Conservation (phyloP, 2,329 filamentous ascomycete genomes). For the Dactylonectria macrodidyma region DNA sequence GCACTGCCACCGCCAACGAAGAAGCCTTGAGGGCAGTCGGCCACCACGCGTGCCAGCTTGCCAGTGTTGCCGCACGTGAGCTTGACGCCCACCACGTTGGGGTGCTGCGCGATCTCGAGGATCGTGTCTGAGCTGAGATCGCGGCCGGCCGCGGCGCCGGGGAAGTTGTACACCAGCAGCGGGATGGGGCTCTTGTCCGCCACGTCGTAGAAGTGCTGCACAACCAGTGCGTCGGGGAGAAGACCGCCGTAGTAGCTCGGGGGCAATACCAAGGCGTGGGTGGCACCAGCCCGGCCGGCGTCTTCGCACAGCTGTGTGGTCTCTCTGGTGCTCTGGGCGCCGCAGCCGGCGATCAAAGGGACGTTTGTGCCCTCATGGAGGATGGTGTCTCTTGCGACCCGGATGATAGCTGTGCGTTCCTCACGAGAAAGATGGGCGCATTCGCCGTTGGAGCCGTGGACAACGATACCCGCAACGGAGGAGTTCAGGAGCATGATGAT, state of each 20-base stretch:
- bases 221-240: constrained; percentile 65
- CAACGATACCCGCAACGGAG: constrained; percentile 82
- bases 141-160: constrained; percentile 71
- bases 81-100: constrained; percentile 76
- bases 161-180: constrained; percentile 77
- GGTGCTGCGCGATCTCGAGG: constrained; percentile 65
- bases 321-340: constrained; percentile 82
- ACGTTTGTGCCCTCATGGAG: constrained; percentile 42
- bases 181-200: constrained; percentile 73
- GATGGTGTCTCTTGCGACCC: constrained; percentile 63
- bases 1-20: constrained; percentile 58
- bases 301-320: constrained; percentile 80
- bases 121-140: constrained; percentile 74
- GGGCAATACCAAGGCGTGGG: constrained; percentile 83
- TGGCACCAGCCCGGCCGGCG: constrained; percentile 78
- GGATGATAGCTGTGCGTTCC: constrained; percentile 78
- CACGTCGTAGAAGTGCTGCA: constrained; percentile 75
- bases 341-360: constrained; percentile 81
- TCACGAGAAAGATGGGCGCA: constrained; percentile 82
- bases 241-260: constrained; percentile 83
- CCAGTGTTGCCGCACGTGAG: constrained; percentile 77
- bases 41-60: constrained; percentile 67
- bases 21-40: constrained; percentile 54
- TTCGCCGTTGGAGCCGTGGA: constrained; percentile 88
- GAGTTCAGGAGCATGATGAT: constrained; percentile 68